These are phyloP conservation scores for Byssochlamys sp. DNA, from an alignment of 2,329 filamentous ascomycete species.

Conservation along the genomic window DNA sequence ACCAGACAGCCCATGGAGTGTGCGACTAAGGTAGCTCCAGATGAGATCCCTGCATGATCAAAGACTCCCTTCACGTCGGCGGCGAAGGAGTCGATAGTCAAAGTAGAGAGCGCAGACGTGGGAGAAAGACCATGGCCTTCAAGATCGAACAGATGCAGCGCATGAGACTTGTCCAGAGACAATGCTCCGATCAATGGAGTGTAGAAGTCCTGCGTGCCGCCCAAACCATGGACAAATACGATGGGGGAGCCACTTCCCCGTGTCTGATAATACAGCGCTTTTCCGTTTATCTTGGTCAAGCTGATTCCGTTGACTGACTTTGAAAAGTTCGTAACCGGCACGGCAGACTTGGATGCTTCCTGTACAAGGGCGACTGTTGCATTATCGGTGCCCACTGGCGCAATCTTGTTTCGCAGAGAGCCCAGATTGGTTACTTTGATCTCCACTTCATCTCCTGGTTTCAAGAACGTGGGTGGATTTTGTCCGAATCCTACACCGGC, in stretches of 20 bases:
- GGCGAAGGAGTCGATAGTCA: conserved; percentile 38
- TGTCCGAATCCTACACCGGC: conserved; percentile 42
- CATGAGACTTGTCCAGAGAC: conserved; percentile 19
- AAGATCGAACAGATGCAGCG: conserved; percentile 42
- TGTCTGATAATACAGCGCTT: conserved; percentile 32
- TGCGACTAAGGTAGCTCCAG: conserved; percentile 36
- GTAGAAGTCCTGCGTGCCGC: conserved; percentile 39
- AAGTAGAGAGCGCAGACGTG: conserved; percentile 35
- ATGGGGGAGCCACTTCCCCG: conserved; percentile 23
- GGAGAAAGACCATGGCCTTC: conserved; percentile 50
- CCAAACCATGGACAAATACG: conserved; percentile 49
- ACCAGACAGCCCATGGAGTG: conserved; percentile 46
- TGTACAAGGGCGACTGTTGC: conserved; percentile 15
- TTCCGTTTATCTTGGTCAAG: conserved; percentile 32
- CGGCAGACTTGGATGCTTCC: conserved; percentile 9
- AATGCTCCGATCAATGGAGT: conserved; percentile 35
- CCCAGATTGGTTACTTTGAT: conserved; percentile 37
- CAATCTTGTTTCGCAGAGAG: conserved; percentile 34
- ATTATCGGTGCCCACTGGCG: conserved; percentile 14
- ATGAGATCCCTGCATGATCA: conserved; percentile 19
- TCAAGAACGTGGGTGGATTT: conserved; percentile 34
- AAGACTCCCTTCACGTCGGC: conserved; percentile 35
- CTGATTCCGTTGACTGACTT: conserved; percentile 21
- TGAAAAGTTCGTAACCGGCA: conserved; percentile 21
- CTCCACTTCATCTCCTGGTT: conserved; percentile 34